Base-by-base conservation (phyloP, 257 asterid species). In the Galeopsis tetrahit region DNA sequence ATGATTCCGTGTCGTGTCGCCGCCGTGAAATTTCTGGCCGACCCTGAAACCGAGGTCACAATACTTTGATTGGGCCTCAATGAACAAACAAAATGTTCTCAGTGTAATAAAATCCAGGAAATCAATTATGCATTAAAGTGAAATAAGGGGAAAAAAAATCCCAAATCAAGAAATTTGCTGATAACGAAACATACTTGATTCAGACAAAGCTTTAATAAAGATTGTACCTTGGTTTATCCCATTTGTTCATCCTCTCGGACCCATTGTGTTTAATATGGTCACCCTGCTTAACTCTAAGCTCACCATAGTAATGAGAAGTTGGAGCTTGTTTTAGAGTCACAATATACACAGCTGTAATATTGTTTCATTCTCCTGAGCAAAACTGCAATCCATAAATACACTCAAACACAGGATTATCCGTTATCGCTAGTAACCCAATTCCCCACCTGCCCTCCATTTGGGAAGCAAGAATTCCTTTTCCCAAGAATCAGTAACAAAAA, bases 281-380 rank as follows among this genome's bases (percentile, higher is more conserved):
- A 40, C 85, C 82, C 7, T 76, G 66, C 74, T 81, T 75, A 61
- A 69, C 83, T 70, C 83, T 86, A 75, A 93, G 82, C 69, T 84
- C 89, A 3, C 81, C 81, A 68, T 79, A 75, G 78, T 60, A 80
- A 87, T 86, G 97, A 80, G 88, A 70, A 70, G 74, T 59, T 0
- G 96, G 91, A 68, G 90, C 82, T 74, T 89, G 90, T 80, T 84
- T 94, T 79, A 94, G 82, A 57, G 93, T 91, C 70, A 94, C 97
- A 82, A 94, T 94, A 79, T 86, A 91, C 53, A 94, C 96, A 78
- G 82, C 95, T 81, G 79, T 70, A 13, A 49, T 69, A 58, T 72
- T 71, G 76, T 78, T 87, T 66, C 85, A 75, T 55, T 80, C 4
- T 65, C 86, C 82, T 85, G 80, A 75, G 78, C 83, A 80, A 4